Percentiles rank a stretch among this genome's conserved stretches.
Conservation (phyloP, 2,329 filamentous ascomycete species). For the Arthroderma sp. region DNA sequence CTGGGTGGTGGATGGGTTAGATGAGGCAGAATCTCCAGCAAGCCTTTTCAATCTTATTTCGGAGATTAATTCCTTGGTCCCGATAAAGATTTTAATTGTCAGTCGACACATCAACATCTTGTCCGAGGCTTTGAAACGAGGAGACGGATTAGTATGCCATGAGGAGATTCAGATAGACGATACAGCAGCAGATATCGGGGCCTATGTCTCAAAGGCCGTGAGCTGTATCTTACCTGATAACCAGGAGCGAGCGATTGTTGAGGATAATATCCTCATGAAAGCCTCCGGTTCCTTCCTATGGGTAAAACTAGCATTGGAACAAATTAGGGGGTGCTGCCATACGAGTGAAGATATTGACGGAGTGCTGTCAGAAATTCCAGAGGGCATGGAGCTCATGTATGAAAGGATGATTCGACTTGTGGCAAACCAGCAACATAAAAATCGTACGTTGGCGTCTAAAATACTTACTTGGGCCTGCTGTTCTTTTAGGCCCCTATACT, state of each 20-base stretch:
- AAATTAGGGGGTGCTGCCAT: conserved; percentile 9
- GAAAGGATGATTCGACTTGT: conserved; percentile 15
- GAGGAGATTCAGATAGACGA: conserved; percentile 4
- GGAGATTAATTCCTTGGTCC: conserved; percentile 2
- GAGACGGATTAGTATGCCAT: conserved; percentile 1
- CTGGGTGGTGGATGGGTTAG: conserved; percentile 14
- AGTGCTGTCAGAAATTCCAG: conserved; percentile 14
- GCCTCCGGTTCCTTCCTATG: conserved; percentile 28
- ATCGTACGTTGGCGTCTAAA: not conserved
- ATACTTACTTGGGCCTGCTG: conserved; percentile 18
- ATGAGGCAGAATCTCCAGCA: conserved; percentile 9
- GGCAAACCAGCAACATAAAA: not conserved
- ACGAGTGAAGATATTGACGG: conserved; percentile 10
- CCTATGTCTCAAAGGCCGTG: not conserved
- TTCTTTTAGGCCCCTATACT: conserved; percentile 12
- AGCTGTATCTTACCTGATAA: not conserved
- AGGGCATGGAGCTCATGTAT: conserved; percentile 18
- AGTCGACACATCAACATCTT: conserved; percentile 7
- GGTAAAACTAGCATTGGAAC: conserved; percentile 15
- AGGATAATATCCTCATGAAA: conserved; percentile 21
- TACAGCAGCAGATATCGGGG: conserved; percentile 2
- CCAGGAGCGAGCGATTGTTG: conserved; percentile 13
- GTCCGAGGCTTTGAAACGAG: not conserved
- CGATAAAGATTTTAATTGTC: conserved; percentile 8
- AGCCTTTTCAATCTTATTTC: conserved; percentile 1